Conservation (phyloP, 305 asterid species). For the Withania somnifera region DNA sequence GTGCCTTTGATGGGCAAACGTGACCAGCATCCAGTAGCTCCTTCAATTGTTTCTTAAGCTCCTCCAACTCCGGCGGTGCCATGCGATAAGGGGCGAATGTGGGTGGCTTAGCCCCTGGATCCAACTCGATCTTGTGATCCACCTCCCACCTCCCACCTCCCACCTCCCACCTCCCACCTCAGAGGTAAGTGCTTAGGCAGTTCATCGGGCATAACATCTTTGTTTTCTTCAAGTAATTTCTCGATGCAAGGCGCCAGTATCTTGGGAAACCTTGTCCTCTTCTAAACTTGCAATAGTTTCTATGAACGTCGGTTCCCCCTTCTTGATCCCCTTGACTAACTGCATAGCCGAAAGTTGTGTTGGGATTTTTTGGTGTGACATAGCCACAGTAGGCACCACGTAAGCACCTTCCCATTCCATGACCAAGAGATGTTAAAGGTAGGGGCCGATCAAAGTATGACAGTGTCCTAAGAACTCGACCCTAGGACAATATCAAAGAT, state of each 20-base stretch:
- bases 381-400: neutral
- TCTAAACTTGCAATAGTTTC: neutral
- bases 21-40: neutral
- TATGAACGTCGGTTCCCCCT: neutral
- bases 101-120: neutral
- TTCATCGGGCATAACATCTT: neutral
- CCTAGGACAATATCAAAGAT: too few species aligned
- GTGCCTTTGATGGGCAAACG: neutral
- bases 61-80: neutral
- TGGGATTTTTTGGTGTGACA: neutral
- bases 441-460: too few species aligned
- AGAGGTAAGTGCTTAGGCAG: neutral
- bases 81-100: neutral
- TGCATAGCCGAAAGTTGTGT: neutral
- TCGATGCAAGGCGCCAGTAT: neutral
- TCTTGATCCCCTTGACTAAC: neutral
- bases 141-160: neutral
- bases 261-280: neutral
- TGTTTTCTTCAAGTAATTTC: neutral
- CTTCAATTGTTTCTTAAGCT: neutral
- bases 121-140: neutral
- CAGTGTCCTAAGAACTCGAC: too few species aligned
- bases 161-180: neutral
- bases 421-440: too few species aligned
- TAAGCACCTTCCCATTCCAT: neutral